A percentile compares a stretch with the other conserved stretches of the same genome.
These are phyloP conservation scores for Raphidocelis subcapitata DNA, from an alignment of 139 green algal species.

Conservation along the genomic window DNA sequence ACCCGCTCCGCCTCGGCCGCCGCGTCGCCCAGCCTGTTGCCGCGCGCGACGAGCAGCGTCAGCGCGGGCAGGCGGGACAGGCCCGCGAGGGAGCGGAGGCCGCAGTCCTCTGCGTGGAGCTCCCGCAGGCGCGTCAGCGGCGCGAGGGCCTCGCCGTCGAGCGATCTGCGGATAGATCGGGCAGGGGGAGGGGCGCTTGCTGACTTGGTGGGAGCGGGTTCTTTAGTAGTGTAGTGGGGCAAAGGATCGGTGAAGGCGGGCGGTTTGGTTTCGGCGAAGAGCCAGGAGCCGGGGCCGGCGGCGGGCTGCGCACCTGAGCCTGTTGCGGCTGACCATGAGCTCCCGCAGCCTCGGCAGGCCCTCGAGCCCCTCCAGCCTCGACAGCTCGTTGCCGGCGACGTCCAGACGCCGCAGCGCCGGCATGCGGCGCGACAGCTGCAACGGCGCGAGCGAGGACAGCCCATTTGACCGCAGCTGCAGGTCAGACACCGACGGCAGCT, in stretches of 20 bases:
- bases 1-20: slow-evolving; percentile 52
- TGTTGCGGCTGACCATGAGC: slow-evolving; percentile 70
- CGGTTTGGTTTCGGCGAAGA: too few species aligned
- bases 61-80: neutral
- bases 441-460: slow-evolving; percentile 38
- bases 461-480: slow-evolving; percentile 56
- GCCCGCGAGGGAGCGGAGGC: slow-evolving; percentile 37
- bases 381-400: slow-evolving; percentile 69
- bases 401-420: slow-evolving; percentile 51
- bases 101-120: slow-evolving; percentile 59
- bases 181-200: too few species aligned
- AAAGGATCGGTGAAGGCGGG: too few species aligned
- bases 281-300: too few species aligned
- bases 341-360: slow-evolving; percentile 60
- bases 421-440: slow-evolving; percentile 40
- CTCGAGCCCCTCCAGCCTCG: slow-evolving; percentile 58
- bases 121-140: slow-evolving; percentile 44
- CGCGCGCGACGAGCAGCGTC: slow-evolving; percentile 44
- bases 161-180: slow-evolving; percentile 19
- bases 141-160: slow-evolving; percentile 50
- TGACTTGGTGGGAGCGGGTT: slow-evolving; percentile 19
- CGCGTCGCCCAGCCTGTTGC: slow-evolving; percentile 62
- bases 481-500: slow-evolving; percentile 36
- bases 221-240: neutral
- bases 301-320: slow-evolving; percentile 33